These are phyloP conservation scores for Brassica balearica DNA, from an alignment of 441 rosid genomes.

Conservation along the genomic window DNA sequence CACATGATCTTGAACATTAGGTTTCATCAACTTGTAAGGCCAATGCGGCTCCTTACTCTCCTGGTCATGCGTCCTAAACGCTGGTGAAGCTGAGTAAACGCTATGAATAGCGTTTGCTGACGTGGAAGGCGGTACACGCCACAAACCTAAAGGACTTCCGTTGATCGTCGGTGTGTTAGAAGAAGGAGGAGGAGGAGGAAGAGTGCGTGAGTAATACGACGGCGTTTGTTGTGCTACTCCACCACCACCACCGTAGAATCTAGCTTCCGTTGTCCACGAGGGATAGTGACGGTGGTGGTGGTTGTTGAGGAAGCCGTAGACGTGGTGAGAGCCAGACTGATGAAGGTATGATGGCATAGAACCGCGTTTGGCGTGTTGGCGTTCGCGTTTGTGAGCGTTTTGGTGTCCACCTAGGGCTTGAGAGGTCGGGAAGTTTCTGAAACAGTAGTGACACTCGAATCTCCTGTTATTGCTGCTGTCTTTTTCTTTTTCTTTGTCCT, in stretches of 20 bases:
- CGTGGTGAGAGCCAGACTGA: slow-evolving; percentile 40
- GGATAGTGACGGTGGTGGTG: slow-evolving; percentile 43
- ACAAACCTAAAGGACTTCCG: slow-evolving; percentile 46
- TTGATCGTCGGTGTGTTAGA: slow-evolving; percentile 39
- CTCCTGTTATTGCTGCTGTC: slow-evolving; percentile 40
- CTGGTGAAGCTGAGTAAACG: slow-evolving; percentile 37
- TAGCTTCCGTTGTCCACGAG: slow-evolving; percentile 40
- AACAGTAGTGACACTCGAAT: slow-evolving; percentile 57
- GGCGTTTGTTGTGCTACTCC: slow-evolving; percentile 46
- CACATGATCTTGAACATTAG: slow-evolving; percentile 51
- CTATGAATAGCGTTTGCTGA: slow-evolving; percentile 38
- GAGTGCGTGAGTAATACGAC: slow-evolving; percentile 45
- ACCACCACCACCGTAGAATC: slow-evolving; percentile 36
- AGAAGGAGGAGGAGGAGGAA: slow-evolving; percentile 18
- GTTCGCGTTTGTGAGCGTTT: slow-evolving; percentile 59
- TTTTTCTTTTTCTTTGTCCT: slow-evolving; percentile 28
- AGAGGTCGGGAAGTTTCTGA: slow-evolving; percentile 52
- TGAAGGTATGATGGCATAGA: slow-evolving; percentile 45
- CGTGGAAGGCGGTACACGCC: slow-evolving; percentile 48
- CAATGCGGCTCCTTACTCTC: slow-evolving; percentile 42
- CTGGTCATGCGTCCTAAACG: slow-evolving; percentile 38
- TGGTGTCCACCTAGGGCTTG: slow-evolving; percentile 63
- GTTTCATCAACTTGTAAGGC: slow-evolving; percentile 51
- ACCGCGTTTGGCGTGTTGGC: slow-evolving; percentile 50
- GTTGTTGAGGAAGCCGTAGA: slow-evolving; percentile 45